Conservation (phyloP, 129 eudicot species). For the Mikania micrantha region DNA sequence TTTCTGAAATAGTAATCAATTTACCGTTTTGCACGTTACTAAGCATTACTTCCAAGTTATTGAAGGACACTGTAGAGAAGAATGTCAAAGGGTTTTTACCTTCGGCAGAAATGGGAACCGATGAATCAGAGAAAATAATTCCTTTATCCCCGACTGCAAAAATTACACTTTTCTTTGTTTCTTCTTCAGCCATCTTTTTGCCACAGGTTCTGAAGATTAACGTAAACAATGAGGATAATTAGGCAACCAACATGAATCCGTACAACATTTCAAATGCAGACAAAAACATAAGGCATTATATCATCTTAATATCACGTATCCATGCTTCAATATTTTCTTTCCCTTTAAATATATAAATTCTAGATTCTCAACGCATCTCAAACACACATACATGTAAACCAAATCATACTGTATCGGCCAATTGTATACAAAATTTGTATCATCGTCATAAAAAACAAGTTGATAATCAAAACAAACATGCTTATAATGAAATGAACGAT, state of each 20-base stretch:
- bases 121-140: conserved; percentile 42
- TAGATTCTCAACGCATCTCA: neutral
- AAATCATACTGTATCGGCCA: neutral
- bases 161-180: conserved; percentile 35
- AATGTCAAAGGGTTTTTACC: conserved; percentile 31
- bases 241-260: neutral
- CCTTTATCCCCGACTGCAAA: conserved; percentile 42
- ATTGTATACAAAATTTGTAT: neutral
- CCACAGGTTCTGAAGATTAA: conserved; percentile 24
- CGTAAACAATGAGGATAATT: neutral
- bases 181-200: conserved; percentile 40
- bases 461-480: neutral
- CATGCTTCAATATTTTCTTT: neutral
- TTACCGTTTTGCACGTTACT: too few relatives aligned
- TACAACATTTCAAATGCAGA: neutral
- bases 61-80: neutral
- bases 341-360: neutral
- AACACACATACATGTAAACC: neutral
- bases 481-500: neutral
- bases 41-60: too few relatives aligned
- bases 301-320: neutral
- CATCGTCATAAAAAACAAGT: neutral
- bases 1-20: too few relatives aligned
- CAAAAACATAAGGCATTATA: neutral
- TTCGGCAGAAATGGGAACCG: conserved; percentile 49